These are phyloP conservation scores for Fusarium sp. DNA, from an alignment of 2,329 filamentous ascomycete genomes.

Conservation along the genomic window DNA sequence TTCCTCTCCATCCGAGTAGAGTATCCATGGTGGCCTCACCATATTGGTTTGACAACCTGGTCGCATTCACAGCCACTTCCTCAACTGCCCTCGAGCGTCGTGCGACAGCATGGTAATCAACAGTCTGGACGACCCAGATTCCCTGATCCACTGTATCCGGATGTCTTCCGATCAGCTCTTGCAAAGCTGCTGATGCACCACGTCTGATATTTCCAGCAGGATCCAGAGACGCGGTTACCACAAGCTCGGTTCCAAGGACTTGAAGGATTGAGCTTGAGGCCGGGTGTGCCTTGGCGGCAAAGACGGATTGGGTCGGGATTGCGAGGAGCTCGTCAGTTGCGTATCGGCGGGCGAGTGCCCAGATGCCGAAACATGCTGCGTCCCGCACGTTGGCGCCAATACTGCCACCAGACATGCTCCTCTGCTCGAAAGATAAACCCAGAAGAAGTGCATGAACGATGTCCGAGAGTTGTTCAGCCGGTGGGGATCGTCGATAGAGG, in stretches of 20 bases:
- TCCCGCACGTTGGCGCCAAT: slow-evolving; percentile 92
- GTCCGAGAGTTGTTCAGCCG: slow-evolving; percentile 74
- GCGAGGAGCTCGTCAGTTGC: slow-evolving; percentile 79
- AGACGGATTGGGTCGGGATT: slow-evolving; percentile 64
- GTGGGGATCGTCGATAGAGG: slow-evolving; percentile 85
- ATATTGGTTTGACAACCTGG: slow-evolving; percentile 75
- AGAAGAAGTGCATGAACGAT: slow-evolving; percentile 82
- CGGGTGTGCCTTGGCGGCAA: slow-evolving; percentile 53
- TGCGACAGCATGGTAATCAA: slow-evolving; percentile 94
- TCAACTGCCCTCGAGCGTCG: slow-evolving; percentile 85
- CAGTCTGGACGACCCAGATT: slow-evolving; percentile 86
- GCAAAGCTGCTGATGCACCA: slow-evolving; percentile 91
- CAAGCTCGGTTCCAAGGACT: slow-evolving; percentile 82
- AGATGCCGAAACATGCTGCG: slow-evolving; percentile 95
- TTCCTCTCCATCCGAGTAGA: slow-evolving; percentile 86
- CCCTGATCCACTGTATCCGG: slow-evolving; percentile 85
- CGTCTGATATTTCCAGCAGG: slow-evolving; percentile 93
- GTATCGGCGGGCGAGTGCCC: slow-evolving; percentile 91
- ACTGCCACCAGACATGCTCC: slow-evolving; percentile 85
- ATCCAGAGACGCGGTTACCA: slow-evolving; percentile 86
- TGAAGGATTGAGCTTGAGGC: slow-evolving; percentile 71
- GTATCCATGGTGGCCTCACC: slow-evolving; percentile 77
- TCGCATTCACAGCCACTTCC: slow-evolving; percentile 78
- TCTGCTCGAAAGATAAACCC: slow-evolving; percentile 89
- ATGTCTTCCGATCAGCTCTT: slow-evolving; percentile 93